phyloP scores from a whole-genome alignment of 805 yeast genomes.

The Novakomyces olei region DNA sequence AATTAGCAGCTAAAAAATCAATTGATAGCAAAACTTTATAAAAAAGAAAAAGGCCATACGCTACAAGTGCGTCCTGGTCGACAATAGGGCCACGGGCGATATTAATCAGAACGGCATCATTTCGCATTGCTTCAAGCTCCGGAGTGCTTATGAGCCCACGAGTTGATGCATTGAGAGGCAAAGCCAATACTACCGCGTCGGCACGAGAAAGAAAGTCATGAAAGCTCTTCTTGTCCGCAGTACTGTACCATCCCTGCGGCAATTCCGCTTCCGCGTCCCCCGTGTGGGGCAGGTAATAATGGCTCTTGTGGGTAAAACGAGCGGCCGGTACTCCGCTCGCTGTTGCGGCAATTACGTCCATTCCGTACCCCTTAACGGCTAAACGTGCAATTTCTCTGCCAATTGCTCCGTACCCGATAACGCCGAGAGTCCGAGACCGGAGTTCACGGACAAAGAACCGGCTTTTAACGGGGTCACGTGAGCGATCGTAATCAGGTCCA shows the following conservation, averaged over 20 bases:
- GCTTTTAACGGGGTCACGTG: no score
- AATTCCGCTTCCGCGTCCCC: slow-evolving; percentile 5
- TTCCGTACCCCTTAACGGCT: slow-evolving; percentile 10
- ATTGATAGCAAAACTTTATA: no score
- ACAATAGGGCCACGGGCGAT: slow-evolving; percentile 12
- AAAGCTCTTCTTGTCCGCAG: slow-evolving; percentile 10
- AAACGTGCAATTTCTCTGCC: slow-evolving; percentile 24
- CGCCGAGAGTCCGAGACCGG: slow-evolving; percentile 24
- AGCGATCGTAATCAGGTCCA: no score
- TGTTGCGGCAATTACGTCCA: slow-evolving; percentile 11
- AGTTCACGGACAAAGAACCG: no score
- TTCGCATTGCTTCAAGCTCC: slow-evolving; percentile 10
- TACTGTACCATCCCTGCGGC: slow-evolving; percentile 7
- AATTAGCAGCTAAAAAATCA: no score
- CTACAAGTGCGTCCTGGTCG: slow-evolving; percentile 9
- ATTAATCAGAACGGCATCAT: slow-evolving; percentile 10
- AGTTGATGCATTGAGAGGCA: slow-evolving; percentile 8
- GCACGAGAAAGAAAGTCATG: slow-evolving; percentile 7
- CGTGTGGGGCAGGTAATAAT: slow-evolving; percentile 3
- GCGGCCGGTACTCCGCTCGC: slow-evolving; percentile 8
- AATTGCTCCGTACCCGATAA: slow-evolving; percentile 52
- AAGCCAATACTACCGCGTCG: slow-evolving; percentile 8
- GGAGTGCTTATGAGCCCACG: slow-evolving; percentile 6
- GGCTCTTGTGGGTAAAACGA: no score
- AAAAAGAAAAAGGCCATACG: no score